A percentile compares a stretch with the other conserved stretches of the same genome.
Evolutionary conservation across 108 stramenopile species (phyloP).

Genomic region (Epithemia pelagica): DNA sequence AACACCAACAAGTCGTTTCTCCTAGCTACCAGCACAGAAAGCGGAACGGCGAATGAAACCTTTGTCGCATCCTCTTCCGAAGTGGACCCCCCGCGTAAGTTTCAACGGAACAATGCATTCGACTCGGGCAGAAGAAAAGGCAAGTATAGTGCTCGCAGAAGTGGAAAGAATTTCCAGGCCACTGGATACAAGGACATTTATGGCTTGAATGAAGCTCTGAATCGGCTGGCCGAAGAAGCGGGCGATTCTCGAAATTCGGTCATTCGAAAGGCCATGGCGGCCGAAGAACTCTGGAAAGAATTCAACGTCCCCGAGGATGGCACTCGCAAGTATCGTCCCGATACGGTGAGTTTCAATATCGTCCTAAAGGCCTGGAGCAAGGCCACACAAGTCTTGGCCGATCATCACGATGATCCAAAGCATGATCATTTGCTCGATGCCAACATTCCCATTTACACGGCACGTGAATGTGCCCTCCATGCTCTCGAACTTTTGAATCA

Average conservation of each 20-base stretch:
- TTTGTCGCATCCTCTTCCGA: no score
- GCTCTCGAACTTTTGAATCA: conserved; percentile 18
- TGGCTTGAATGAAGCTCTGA: background rate
- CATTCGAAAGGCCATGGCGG: background rate
- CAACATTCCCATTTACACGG: conserved; percentile 24
- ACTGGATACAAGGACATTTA: conserved; percentile 2
- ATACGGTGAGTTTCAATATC: conserved; percentile 20
- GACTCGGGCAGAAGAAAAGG: no score
- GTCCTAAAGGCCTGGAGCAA: conserved; percentile 31
- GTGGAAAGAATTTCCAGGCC: background rate
- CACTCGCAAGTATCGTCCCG: background rate
- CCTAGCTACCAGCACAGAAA: no score
- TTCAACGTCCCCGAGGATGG: background rate
- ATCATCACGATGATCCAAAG: conserved; percentile 5
- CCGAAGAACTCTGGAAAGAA: background rate
- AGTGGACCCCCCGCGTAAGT: no score
- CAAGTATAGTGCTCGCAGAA: no score
- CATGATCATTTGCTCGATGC: conserved; percentile 2
- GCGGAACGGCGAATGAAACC: no score
- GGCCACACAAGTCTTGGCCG: conserved; percentile 17
- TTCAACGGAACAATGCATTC: no score
- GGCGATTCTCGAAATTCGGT: background rate
- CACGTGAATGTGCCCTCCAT: conserved; percentile 24
- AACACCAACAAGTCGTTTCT: no score
- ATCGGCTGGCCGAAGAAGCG: background rate